These are phyloP conservation scores for Claviceps capensis DNA, from an alignment of 2,329 filamentous ascomycete species.

Conservation along the genomic window DNA sequence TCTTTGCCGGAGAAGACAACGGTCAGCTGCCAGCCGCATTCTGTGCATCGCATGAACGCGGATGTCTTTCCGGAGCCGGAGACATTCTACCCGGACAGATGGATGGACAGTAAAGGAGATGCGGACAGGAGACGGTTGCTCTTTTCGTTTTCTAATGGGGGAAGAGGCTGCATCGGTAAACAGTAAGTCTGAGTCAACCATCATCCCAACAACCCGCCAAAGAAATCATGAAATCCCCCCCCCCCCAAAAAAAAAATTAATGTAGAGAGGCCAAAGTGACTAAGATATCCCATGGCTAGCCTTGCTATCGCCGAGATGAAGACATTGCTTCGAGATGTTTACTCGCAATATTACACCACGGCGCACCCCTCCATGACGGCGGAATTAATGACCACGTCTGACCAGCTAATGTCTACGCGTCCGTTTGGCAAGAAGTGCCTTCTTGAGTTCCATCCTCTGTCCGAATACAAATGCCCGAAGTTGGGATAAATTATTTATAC, in stretches of 20 bases:
- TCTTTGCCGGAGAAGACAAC: conserved; percentile 38
- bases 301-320: conserved; percentile 58
- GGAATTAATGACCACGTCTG: conserved; percentile 48
- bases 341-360: conserved; percentile 42
- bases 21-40: conserved; percentile 48
- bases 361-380: conserved; percentile 39
- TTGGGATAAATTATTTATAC: neutral
- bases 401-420: conserved; percentile 54
- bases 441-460: conserved; percentile 31
- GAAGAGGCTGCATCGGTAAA: conserved; percentile 51
- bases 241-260: neutral
- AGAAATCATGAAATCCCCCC: too few relatives aligned
- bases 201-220: too few relatives aligned
- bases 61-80: conserved; percentile 70
- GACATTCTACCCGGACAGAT: conserved; percentile 65
- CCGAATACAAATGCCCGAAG: neutral
- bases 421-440: conserved; percentile 46
- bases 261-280: neutral
- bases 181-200: conserved; percentile 36
- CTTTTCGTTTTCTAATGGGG: conserved; percentile 54
- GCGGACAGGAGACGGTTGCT: conserved; percentile 50
- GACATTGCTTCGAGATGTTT: conserved; percentile 46
- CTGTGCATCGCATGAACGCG: conserved; percentile 42
- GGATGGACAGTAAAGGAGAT: conserved; percentile 63
- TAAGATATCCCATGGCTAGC: conserved; percentile 10